phyloP scores from a whole-genome alignment of 495 filamentous ascomycete genomes.

The Podospora anserina region DNA sequence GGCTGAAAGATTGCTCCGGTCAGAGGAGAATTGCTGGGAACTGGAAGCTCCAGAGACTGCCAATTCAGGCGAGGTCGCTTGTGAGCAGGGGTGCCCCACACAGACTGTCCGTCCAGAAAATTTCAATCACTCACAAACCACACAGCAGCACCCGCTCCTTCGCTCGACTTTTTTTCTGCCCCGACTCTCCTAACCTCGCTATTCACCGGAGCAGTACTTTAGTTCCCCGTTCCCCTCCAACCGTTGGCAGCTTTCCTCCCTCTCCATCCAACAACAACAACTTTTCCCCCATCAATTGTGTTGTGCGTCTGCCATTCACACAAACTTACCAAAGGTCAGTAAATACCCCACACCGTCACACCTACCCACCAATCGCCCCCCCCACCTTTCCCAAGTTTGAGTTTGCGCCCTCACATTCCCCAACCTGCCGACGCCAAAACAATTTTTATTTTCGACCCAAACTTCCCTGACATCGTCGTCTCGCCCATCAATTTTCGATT shows the following conservation, averaged over 20 bases:
- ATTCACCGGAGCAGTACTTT: slow-evolving; percentile 13
- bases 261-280: slow-evolving; percentile 14
- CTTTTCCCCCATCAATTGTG: slow-evolving; percentile 13
- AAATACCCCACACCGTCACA: slow-evolving; percentile 28
- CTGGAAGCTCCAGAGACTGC: slow-evolving; percentile 2
- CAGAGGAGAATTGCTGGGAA: background rate
- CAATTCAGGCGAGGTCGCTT: slow-evolving; percentile 25
- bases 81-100: slow-evolving; percentile 32
- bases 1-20: slow-evolving; percentile 6
- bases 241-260: slow-evolving; percentile 12
- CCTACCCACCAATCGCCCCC: slow-evolving; percentile 19
- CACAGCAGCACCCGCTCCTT: slow-evolving; percentile 19
- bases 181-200: slow-evolving; percentile 11
- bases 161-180: slow-evolving; percentile 12
- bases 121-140: slow-evolving; percentile 30
- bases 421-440: slow-evolving; percentile 24
- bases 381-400: slow-evolving; percentile 21
- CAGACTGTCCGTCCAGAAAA: slow-evolving; percentile 31
- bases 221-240: slow-evolving; percentile 24
- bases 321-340: slow-evolving; percentile 12
- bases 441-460: slow-evolving; percentile 18
- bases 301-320: slow-evolving; percentile 8
- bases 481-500: slow-evolving; percentile 6
- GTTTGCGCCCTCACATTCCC: slow-evolving; percentile 18
- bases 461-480: slow-evolving; percentile 12